A percentile compares a stretch with the other conserved stretches of the same genome.
phyloP scores from a whole-genome alignment of 306 rosid genomes.

The Pterocarpus macrocarpus region DNA sequence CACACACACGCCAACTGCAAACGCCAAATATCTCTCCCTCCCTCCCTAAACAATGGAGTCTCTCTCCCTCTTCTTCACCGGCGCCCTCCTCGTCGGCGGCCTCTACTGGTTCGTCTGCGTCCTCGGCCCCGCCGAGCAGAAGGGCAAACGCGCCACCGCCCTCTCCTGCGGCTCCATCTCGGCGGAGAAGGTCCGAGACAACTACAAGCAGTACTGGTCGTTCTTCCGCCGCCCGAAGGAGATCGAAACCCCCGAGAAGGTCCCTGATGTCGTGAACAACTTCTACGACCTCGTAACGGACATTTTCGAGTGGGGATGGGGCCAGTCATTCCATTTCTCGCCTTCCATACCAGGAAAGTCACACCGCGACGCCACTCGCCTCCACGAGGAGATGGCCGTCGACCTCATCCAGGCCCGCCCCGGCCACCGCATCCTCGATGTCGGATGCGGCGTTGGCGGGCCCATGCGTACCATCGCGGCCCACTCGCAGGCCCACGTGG shows the following conservation, averaged over 20 bases:
- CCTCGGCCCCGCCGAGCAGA: constrained; percentile 72
- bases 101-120: constrained; percentile 80
- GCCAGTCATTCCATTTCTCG: constrained; percentile 76
- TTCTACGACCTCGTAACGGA: constrained; percentile 81
- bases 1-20: neutral
- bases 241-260: constrained; percentile 73
- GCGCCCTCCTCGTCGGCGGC: constrained; percentile 68
- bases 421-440: constrained; percentile 68
- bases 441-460: constrained; percentile 85
- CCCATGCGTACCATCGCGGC: constrained; percentile 84
- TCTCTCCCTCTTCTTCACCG: constrained; percentile 64
- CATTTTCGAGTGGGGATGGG: constrained; percentile 92
- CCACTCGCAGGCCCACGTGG: constrained; percentile 70
- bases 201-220: constrained; percentile 75
- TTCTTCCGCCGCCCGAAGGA: constrained; percentile 80
- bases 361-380: constrained; percentile 72
- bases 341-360: constrained; percentile 66
- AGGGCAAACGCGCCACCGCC: constrained; percentile 63
- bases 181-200: constrained; percentile 72
- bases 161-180: constrained; percentile 81
- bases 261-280: constrained; percentile 79
- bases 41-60: constrained; percentile 54
- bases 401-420: constrained; percentile 66
- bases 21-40: neutral
- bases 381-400: constrained; percentile 80